Evolutionary conservation across 140 eudicot species (phyloP).

Genomic region (Flaveria floridana): DNA sequence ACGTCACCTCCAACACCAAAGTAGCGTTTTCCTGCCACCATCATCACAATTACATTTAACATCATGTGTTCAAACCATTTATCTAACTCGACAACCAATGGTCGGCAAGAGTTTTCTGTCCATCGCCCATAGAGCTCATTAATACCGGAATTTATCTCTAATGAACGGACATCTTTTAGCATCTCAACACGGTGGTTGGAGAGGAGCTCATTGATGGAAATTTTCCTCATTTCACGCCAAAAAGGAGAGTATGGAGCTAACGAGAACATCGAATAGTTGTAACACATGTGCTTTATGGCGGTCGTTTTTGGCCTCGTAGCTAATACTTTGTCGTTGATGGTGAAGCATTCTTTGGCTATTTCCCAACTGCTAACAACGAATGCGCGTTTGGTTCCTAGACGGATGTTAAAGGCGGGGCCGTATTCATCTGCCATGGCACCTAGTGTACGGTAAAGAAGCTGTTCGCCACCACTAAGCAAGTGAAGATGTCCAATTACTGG

Average conservation of each 20-base stretch:
- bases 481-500: conserved; percentile 54
- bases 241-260: conserved; percentile 35
- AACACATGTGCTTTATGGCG: conserved; percentile 35
- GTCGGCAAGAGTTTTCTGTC: neutral
- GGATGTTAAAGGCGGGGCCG: conserved; percentile 43
- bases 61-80: conserved; percentile 34
- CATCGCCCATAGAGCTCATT: conserved; percentile 24
- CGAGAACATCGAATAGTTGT: conserved; percentile 40
- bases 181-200: conserved; percentile 33
- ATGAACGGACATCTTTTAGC: conserved; percentile 23
- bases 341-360: conserved; percentile 44
- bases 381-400: conserved; percentile 32
- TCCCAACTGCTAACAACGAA: conserved; percentile 46
- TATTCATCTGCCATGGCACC: conserved; percentile 41
- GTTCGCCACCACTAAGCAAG: conserved; percentile 25
- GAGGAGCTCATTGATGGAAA: conserved; percentile 30
- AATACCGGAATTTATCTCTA: conserved; percentile 31
- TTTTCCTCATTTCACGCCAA: conserved; percentile 40
- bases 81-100: conserved; percentile 28
- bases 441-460: conserved; percentile 24
- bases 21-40: conserved; percentile 34
- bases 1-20: conserved; percentile 18
- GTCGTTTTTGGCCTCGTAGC: conserved; percentile 36
- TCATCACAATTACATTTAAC: conserved; percentile 25
- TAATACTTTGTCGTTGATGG: conserved; percentile 39